Evolutionary conservation across 2,329 filamentous ascomycete genomes (phyloP), one percentile per base, ranked within the genome.

Genomic region (Talaromyces pinophilus): DNA sequence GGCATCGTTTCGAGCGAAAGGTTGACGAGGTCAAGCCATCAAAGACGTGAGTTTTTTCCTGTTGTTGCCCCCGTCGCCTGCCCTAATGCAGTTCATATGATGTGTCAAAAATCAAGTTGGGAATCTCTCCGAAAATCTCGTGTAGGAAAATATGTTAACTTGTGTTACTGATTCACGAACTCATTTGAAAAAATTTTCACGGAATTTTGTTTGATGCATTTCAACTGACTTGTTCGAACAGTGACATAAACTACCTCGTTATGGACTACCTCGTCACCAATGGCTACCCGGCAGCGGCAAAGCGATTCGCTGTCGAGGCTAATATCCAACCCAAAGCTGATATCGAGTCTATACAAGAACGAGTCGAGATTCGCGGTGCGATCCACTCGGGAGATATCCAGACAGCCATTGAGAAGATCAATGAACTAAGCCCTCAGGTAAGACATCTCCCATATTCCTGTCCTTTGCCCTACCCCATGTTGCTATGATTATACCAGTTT

Each of bases 81-180:
- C 15, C 35, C 15, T 46, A 30, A 28, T n/a, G 15, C 64, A 61
- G 33, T 33, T 35, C 62, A 11, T 73, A 96, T 96, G 93, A 96
- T 92, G 87, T 76, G 84, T 85, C 68, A 67, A 78, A 85, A 89
- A 89, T 92, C 90, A 96, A 97, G 87, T 88, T 99, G 95, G 95
- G 95, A 99, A 99, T 99, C 95, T 99, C 96, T 99, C 95, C 91
- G 92, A 98, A 92, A 86, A 87, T 81, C 83, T 82, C 81, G 86
- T 99, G 95, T 92, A 90, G 95, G 50, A 99, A 88, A 92, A 88
- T 80, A 84, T 82, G 85, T 89, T 92, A 89, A 91, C 88, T 90
- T 91, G 88, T 88, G 82, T 86, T 85, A 88, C 88, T 90, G 88
- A 90, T 75, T 72, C 71, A 69, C 69, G 68, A 77, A 63, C 52